Conservation (phyloP, 345 rosid species). For the Eucalyptus marginata region DNA sequence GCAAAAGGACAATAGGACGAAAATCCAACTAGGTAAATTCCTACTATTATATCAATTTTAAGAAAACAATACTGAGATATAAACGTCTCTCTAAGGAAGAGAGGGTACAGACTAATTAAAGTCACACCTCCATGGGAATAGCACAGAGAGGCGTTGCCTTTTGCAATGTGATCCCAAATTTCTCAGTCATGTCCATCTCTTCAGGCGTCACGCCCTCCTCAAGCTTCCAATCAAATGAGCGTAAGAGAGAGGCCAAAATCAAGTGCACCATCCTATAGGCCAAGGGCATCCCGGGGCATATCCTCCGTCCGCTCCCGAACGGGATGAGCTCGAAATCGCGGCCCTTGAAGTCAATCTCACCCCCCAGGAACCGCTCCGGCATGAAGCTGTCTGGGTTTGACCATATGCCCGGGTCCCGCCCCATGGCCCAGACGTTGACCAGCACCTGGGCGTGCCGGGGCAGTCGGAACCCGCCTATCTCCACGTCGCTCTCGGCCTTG, state of each 20-base stretch:
- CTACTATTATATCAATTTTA: not conserved
- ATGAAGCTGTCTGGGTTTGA: not conserved
- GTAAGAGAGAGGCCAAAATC: constrained; percentile 1
- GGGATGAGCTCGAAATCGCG: not conserved
- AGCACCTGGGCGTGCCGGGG: not conserved
- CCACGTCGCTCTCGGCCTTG: not conserved
- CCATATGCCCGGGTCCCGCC: not conserved
- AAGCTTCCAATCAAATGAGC: constrained; percentile 5
- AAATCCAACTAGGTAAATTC: not conserved
- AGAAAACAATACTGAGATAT: not conserved
- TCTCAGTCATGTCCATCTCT: not conserved
- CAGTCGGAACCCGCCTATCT: not conserved
- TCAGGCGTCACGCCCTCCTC: not conserved
- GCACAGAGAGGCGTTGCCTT: not conserved
- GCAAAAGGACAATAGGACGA: not conserved
- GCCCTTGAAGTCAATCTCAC: not conserved
- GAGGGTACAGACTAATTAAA: not conserved
- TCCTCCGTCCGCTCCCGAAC: constrained; percentile 8
- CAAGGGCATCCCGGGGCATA: constrained; percentile 6
- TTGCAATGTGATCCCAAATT: not conserved
- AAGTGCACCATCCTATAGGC: not conserved
- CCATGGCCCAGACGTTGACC: not conserved
- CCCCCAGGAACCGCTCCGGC: not conserved
- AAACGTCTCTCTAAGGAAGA: not conserved
- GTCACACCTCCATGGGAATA: not conserved